A percentile compares a stretch with the other conserved stretches of the same genome.
These are phyloP conservation scores for Coemansia sp. DNA, from an alignment of 371 early-diverging fungal genomes.

Conservation along the genomic window DNA sequence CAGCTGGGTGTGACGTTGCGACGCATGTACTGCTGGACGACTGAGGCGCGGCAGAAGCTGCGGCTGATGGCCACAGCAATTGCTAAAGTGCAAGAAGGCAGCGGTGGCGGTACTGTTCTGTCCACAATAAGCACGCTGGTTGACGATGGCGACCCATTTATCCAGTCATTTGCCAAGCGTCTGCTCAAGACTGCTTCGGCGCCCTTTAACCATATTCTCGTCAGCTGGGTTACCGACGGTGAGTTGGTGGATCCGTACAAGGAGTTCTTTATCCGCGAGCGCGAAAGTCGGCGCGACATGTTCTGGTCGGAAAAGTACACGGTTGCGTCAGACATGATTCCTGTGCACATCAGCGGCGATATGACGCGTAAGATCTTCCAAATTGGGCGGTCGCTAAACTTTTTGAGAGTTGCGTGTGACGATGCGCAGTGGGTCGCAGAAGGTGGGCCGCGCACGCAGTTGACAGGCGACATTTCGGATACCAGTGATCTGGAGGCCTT, in stretches of 20 bases:
- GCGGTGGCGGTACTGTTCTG: slow-evolving; percentile 80
- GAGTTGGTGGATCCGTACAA: slow-evolving; percentile 89
- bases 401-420: slow-evolving; percentile 82
- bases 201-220: slow-evolving; percentile 88
- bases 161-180: slow-evolving; percentile 72
- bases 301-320: slow-evolving; percentile 78
- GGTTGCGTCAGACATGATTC: slow-evolving; percentile 76
- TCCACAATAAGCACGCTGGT: slow-evolving; percentile 75
- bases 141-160: slow-evolving; percentile 88
- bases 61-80: slow-evolving; percentile 68
- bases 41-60: slow-evolving; percentile 72
- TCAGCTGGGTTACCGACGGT: slow-evolving; percentile 93
- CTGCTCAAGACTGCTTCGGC: slow-evolving; percentile 75
- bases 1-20: slow-evolving; percentile 68
- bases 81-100: slow-evolving; percentile 52
- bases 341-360: slow-evolving; percentile 72
- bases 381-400: slow-evolving; percentile 92
- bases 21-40: slow-evolving; percentile 84
- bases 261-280: slow-evolving; percentile 81
- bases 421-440: slow-evolving; percentile 65
- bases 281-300: slow-evolving; percentile 25
- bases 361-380: slow-evolving; percentile 86
- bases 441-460: slow-evolving; percentile 47
- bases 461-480: slow-evolving; percentile 66
- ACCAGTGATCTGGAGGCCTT: slow-evolving; percentile 65